These are phyloP conservation scores for maize (Zea mays) DNA, from an alignment of 176 grass and related monocot species.

Conservation along the genomic window Zm-B73-REFERENCE-NAM-5.0 NC_050098.1:126086001-126086500, in stretches of 20 bases:
- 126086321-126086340: too few relatives aligned
- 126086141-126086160: constrained; percentile 36
- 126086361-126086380: too few relatives aligned
- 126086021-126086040: not conserved
- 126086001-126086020: constrained; percentile 44
- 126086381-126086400: too few relatives aligned
- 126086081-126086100: constrained; percentile 27
- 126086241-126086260: constrained; percentile 27
- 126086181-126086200: not conserved
- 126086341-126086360: too few relatives aligned
- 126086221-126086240: constrained; percentile 21
- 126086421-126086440: not conserved
- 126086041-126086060: not conserved
- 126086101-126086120: not conserved
- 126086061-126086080: not conserved
- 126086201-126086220: not conserved
- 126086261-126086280: not conserved
- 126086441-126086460: not conserved
- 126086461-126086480: not conserved
- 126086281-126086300: not conserved
- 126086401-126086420: not conserved
- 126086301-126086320: too few relatives aligned
- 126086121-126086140: constrained; percentile 1
- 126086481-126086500: not conserved
- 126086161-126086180: constrained; percentile 6